These are phyloP conservation scores for Isoetes taiwanensis DNA, from an alignment of 75 land plant species.

Conservation along the genomic window DNA sequence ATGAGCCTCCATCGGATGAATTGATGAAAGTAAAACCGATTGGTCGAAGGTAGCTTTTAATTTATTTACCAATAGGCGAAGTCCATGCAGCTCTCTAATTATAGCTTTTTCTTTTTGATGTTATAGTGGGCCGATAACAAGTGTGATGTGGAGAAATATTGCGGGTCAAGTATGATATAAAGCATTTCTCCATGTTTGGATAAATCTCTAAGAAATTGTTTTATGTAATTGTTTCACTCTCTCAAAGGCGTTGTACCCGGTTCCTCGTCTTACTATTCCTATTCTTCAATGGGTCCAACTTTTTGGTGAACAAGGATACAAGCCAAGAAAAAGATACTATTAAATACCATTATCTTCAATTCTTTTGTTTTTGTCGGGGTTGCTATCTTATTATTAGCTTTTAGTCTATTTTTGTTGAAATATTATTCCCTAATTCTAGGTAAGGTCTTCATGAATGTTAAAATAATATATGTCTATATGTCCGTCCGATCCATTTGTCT, in stretches of 20 bases:
- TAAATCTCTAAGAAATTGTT: too few species aligned
- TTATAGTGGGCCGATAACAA: slow-evolving; percentile 70
- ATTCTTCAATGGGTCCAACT: too few species aligned
- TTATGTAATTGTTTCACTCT: too few species aligned
- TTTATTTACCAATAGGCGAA: too few species aligned
- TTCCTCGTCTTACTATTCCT: slow-evolving; percentile 51
- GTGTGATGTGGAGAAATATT: slow-evolving; percentile 96
- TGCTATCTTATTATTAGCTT: too few species aligned
- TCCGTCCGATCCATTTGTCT: too few species aligned
- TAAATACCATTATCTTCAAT: slow-evolving; percentile 72
- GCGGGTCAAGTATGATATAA: slow-evolving; percentile 60
- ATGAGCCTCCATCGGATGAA: slow-evolving; percentile 81
- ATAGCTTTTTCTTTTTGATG: background rate
- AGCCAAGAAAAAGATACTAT: slow-evolving; percentile 18
- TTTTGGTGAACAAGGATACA: too few species aligned
- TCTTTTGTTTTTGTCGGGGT: slow-evolving; percentile 90
- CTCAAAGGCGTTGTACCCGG: slow-evolving; percentile 81
- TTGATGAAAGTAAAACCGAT: slow-evolving; percentile 82
- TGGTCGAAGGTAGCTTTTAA: slow-evolving; percentile 42
- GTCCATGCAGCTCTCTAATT: background rate
- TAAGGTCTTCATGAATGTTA: too few species aligned
- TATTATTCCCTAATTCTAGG: too few species aligned
- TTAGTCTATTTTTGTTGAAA: too few species aligned
- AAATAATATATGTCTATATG: too few species aligned
- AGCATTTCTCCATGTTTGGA: too few species aligned